Evolutionary conservation across 2,329 filamentous ascomycete species (phyloP), one percentile per base, ranked within the genome.

Genomic region (Trichoderma brevicompactum): DNA sequence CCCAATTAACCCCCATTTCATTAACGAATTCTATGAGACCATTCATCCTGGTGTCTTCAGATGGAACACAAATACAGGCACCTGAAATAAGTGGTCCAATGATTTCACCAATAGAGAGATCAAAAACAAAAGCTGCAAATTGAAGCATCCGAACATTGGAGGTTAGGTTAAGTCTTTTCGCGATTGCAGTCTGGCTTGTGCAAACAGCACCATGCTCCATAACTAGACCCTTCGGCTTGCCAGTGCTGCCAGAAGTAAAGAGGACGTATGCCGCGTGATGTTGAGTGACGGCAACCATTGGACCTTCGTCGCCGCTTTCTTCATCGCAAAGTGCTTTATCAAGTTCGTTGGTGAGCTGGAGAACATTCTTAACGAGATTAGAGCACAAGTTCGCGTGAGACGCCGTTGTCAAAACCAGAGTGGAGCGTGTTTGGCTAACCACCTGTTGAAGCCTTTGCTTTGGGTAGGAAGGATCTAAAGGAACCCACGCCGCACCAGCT

Each of bases 31-130:
- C 48, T 12, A 38, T 32, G n/a, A 69, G 46, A 5, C 66, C 49
- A 34, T 69, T 66, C 44, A 50, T 54, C 2, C 68, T 64, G 3
- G 65, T 65, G 2, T 54, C 19, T 3, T 63, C 59, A 1, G 68
- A 66, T 1, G 72, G 72, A 3, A 71, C 64, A 17, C 70, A 72
- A 5, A 73, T 48, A 2, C 65, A 67, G 1, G 69, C 72, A 28
- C 64, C 64, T 0, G 64, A 40, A 10, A 66, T 64, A 1, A 68
- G 56, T 1, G 61, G 54, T 3, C 60, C 50, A 12, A 68, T 52
- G 5, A 68, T 68, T 32, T 68, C 67, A 28, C 46, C 61, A 8
- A 68, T 65, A 10, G 65, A 65, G 1, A 66, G 49, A 41, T 70
- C 69, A 15, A 67, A 69, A 8, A 56, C 65, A 15, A 64, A 68